Base-by-base conservation (phyloP, 2,329 filamentous ascomycete species). In the Plectosphaerella sp. region DNA sequence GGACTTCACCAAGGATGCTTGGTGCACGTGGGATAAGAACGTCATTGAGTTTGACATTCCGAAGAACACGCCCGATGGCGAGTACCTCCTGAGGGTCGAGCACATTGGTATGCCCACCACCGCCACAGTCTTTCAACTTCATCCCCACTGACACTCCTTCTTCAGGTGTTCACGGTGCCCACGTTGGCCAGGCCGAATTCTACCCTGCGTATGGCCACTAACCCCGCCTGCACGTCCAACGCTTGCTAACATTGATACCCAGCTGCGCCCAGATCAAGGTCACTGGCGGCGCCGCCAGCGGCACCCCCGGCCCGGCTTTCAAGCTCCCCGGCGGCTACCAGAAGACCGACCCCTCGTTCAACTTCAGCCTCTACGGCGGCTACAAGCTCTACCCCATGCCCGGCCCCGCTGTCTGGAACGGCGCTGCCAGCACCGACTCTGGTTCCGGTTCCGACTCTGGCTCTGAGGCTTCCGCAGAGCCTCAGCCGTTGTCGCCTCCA, bases 61-160 rank as follows among this genome's bases (percentile, higher is more conserved):
- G 24, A 56, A 55, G 16, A 56, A 63, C 47, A 61, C 64, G 39
- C 65, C 71, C 37, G 52, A 58, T 39, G 71, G 71, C n/a, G 67
- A 73, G 47, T 68, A 69, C 49, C 64, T 69, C 47, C 51, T 66
- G 48, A 64, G 66, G n/a, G 56, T 63, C 15, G 67, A 69, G 56
- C 66, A 67, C 48, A 68, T 68, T 51, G 66, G 58, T 57, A 39
- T 25, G 49, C 41, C 16, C 47, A 14, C 54, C 12, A 5, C 18
- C 22, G 12, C 37, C 8, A 5, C 25, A 11, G 15, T 12, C 15
- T 36, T 5, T 12, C 11, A 3, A 42, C 14, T 4, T 10, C 15
- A 12, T 33, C 3, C 6, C 10, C 3, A 24, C 46, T 37, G 18
- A 48, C 11, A 16, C 20, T 5, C 5, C 8, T 14, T n/a, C 16